Conservation (phyloP, 2,329 filamentous ascomycete species). For the Aquanectria penicillioides region DNA sequence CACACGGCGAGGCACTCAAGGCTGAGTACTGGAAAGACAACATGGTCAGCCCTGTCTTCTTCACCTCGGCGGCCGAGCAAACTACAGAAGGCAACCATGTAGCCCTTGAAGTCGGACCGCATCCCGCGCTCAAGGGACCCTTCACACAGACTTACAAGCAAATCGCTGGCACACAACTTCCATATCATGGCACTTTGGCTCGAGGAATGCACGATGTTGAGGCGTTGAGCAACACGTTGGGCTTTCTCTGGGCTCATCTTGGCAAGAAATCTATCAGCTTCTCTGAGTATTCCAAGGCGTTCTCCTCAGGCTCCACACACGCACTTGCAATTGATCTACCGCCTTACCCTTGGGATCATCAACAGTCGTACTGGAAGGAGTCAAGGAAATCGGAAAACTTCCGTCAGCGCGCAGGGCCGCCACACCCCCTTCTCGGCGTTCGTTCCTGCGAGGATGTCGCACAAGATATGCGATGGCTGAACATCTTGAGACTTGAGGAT, state of each 20-base stretch:
- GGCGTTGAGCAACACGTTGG: slow-evolving; percentile 23
- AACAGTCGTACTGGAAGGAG: neutral
- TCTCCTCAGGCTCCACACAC: neutral
- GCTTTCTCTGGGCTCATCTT: slow-evolving; percentile 27
- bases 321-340: neutral
- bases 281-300: neutral
- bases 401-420: neutral
- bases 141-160: slow-evolving; percentile 51
- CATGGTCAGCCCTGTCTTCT: slow-evolving; percentile 37
- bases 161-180: neutral
- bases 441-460: neutral
- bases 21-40: slow-evolving; percentile 40
- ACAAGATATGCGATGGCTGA: neutral
- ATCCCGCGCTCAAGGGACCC: slow-evolving; percentile 58
- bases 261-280: neutral
- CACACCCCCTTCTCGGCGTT: neutral
- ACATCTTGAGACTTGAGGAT: neutral
- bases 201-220: slow-evolving; percentile 32
- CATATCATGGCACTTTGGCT: slow-evolving; percentile 19
- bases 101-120: slow-evolving; percentile 55
- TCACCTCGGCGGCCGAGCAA: slow-evolving; percentile 28
- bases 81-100: slow-evolving; percentile 6
- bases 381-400: neutral
- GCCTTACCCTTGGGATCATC: neutral
- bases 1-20: neutral